These are phyloP conservation scores for Cyberlindnera americana DNA, from an alignment of 805 yeast genomes.

Conservation along the genomic window DNA sequence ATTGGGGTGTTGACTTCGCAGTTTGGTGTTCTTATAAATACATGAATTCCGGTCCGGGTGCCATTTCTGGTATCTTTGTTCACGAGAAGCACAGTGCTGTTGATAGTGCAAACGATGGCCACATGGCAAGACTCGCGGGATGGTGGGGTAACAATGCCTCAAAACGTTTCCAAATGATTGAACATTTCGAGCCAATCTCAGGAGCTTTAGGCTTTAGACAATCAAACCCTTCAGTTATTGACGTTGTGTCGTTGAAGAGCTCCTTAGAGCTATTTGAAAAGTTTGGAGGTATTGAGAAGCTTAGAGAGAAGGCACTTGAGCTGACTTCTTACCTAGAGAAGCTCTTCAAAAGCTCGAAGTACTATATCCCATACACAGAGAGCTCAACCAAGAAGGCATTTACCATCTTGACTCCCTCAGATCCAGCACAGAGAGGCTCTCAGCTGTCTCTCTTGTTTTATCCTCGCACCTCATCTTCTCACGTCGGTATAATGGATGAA, in stretches of 20 bases:
- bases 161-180: constrained; percentile 76
- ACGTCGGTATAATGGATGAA: constrained; percentile 55
- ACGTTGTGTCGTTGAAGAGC: constrained; percentile 67
- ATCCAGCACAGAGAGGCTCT: constrained; percentile 61
- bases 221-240: constrained; percentile 86
- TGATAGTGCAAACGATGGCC: constrained; percentile 27
- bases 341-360: constrained; percentile 43
- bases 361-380: constrained; percentile 31
- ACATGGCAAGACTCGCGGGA: constrained; percentile 77
- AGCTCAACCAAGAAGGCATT: constrained; percentile 33
- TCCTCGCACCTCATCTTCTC: constrained; percentile 37
- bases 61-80: constrained; percentile 81
- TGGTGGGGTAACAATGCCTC: constrained; percentile 92
- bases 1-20: constrained; percentile 92
- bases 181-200: constrained; percentile 71
- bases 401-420: constrained; percentile 70
- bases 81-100: constrained; percentile 45
- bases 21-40: constrained; percentile 94
- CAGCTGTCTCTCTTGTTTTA: constrained; percentile 76
- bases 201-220: constrained; percentile 88
- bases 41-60: constrained; percentile 91
- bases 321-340: constrained; percentile 57
- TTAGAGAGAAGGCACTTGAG: constrained; percentile 53
- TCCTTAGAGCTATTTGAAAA: constrained; percentile 57
- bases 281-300: constrained; percentile 56